Evolutionary conservation across 2,329 filamentous ascomycete genomes (phyloP).

Genomic region (Fusarium piperis): DNA sequence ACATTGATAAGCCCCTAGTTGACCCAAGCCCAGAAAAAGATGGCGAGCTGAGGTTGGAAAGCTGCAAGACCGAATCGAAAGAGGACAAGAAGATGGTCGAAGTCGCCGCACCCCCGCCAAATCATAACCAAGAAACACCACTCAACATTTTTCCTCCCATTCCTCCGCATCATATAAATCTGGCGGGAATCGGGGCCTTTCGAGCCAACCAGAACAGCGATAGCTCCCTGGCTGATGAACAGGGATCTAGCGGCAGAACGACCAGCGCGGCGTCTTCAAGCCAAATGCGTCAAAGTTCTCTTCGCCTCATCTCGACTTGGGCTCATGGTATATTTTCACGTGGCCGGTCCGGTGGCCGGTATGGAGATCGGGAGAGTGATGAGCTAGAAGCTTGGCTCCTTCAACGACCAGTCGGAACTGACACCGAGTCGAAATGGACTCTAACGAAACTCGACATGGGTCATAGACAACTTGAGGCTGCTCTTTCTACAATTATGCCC

Average conservation of each 20-base stretch:
- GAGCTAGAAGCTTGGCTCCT: background rate
- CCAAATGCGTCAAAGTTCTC: too few species aligned
- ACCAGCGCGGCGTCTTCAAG: too few species aligned
- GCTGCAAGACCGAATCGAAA: background rate
- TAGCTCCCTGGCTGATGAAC: too few species aligned
- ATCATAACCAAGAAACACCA: too few species aligned
- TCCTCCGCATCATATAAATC: too few species aligned
- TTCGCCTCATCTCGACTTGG: background rate
- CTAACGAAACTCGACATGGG: background rate
- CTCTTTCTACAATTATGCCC: background rate
- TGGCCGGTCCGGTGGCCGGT: background rate
- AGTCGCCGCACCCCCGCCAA: background rate
- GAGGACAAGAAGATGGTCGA: background rate
- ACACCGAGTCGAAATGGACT: background rate
- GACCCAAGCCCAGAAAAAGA: background rate
- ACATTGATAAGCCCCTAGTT: background rate
- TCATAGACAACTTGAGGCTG: background rate
- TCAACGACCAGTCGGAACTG: background rate
- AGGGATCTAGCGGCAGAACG: too few species aligned
- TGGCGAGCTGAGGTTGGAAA: background rate
- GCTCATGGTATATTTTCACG: background rate
- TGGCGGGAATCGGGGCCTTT: too few species aligned
- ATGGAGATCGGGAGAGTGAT: background rate
- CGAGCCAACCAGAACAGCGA: too few species aligned
- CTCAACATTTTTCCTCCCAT: too few species aligned